A percentile compares a stretch with the other conserved stretches of the same genome.
These are phyloP conservation scores for Plectranthus barbatus DNA, from an alignment of 257 asterid species.

Conservation along the genomic window DNA sequence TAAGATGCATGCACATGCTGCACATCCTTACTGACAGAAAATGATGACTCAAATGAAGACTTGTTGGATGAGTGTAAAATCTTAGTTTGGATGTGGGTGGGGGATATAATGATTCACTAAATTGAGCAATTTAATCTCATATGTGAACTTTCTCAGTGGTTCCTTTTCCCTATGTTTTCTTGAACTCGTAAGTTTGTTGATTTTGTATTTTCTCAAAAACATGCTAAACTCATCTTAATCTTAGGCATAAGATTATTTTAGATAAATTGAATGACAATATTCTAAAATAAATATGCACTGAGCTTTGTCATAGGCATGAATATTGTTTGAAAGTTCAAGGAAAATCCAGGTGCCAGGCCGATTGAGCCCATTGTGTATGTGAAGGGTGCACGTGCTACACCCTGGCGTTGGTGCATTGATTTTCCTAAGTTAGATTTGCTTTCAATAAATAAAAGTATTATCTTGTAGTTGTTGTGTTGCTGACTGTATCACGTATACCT, in stretches of 20 bases:
- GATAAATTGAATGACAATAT: no score
- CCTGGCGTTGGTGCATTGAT: not conserved
- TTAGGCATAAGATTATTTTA: not conserved
- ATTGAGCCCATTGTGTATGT: not conserved
- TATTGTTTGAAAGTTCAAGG: not conserved
- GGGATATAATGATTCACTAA: not conserved
- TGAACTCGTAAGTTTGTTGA: not conserved
- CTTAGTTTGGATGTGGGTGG: not conserved
- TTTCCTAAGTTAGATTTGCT: not conserved
- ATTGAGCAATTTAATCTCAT: not conserved
- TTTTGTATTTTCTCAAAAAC: not conserved
- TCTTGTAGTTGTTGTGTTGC: not conserved
- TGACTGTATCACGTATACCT: not conserved
- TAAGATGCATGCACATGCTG: no score
- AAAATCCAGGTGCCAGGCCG: not conserved
- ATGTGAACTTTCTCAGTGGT: not conserved
- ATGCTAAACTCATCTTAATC: not conserved
- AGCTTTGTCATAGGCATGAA: not conserved
- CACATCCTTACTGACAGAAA: no score
- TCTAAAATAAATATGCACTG: no score
- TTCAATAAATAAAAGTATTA: not conserved
- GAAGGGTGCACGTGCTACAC: not conserved
- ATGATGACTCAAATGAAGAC: not conserved
- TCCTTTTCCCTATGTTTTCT: not conserved
- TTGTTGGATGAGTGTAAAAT: not conserved